Evolutionary conservation across 805 yeast species (phyloP), one percentile per base, ranked within the genome.

Genomic region (Lipomyces orientalis): DNA sequence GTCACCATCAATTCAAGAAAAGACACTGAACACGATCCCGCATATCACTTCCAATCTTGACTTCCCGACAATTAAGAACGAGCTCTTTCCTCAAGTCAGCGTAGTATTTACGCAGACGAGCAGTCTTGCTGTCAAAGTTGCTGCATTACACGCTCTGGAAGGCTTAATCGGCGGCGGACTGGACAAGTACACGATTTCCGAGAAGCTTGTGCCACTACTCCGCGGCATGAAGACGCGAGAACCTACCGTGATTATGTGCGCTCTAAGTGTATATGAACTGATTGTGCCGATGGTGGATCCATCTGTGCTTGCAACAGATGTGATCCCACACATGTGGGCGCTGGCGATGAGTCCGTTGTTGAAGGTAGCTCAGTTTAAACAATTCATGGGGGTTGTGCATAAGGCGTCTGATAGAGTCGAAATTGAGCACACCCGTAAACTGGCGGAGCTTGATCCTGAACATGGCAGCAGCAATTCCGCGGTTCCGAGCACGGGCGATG

Each of bases 101-200:
- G 84, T 83, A 57, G 84, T 91, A 7, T 95, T 94, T 78, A 85
- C 92, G 51, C 89, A 91, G 57, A 95, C 99, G 0, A 91, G 93
- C 0, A 87, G 95, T 35, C 81, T 93, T 43, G 87, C 90, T 4
- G 90, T 95, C 34, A 94, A 95, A 74, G 80, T 89, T 19, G 83
- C 86, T 16, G 86, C 95, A 1, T 81, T 92, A 29, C 79, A 82
- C 22, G 83, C 90, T 0, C 87, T 93, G 73, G 82, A 85, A 14
- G 75, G 80, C 58, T 78, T 93, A 73, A 84, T 90, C 19, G 80
- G 83, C 25, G 87, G 87, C 68, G 84, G 87, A 5, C 82, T 93
- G 62, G 97, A 93, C 73, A 87, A 86, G 71, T 84, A 86, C 62
- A 85, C 90, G 1, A 85, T 93, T 43, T 82, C 83, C 46, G 98